phyloP scores from a whole-genome alignment of 1,284 basidiomycete species.

The Malassezia japonica region DNA sequence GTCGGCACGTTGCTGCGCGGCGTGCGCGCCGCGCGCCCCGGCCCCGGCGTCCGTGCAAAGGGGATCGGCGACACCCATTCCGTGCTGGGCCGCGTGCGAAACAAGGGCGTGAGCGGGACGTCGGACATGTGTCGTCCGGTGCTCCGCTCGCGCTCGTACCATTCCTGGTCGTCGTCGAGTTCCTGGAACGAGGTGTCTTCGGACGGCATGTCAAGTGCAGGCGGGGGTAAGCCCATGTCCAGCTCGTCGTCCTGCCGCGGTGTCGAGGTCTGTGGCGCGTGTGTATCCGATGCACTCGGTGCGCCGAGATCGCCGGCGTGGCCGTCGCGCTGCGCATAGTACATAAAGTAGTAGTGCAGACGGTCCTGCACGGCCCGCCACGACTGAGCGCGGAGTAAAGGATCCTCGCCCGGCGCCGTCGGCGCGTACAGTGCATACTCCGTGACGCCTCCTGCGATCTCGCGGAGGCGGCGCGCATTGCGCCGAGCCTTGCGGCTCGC shows the following conservation, averaged over 20 bases:
- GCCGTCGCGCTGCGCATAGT: conserved; percentile 33
- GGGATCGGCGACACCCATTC: conserved; percentile 1
- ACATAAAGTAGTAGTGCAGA: conserved; percentile 33
- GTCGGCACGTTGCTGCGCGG: neutral
- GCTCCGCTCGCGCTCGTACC: conserved; percentile 25
- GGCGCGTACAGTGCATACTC: conserved; percentile 43
- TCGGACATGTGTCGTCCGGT: conserved; percentile 42
- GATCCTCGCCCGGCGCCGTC: conserved; percentile 21
- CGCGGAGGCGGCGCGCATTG: conserved; percentile 35
- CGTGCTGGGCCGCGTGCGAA: conserved; percentile 3
- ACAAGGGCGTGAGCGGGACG: conserved; percentile 36
- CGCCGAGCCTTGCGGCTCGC: conserved; percentile 38
- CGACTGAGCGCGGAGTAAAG: conserved; percentile 18
- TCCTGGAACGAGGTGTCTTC: neutral
- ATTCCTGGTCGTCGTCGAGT: neutral
- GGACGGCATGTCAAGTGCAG: conserved; percentile 22
- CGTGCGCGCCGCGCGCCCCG: neutral
- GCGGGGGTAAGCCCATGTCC: conserved; percentile 38
- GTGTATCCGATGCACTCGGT: conserved; percentile 1
- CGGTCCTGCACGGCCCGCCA: conserved; percentile 30
- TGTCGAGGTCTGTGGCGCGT: too few relatives aligned
- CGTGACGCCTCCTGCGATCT: conserved; percentile 42
- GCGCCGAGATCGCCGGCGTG: conserved; percentile 37
- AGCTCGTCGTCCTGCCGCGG: conserved; percentile 23
- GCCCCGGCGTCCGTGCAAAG: neutral